Conservation (phyloP, 1,284 basidiomycete genomes). For the Gomphus bonarii region DNA sequence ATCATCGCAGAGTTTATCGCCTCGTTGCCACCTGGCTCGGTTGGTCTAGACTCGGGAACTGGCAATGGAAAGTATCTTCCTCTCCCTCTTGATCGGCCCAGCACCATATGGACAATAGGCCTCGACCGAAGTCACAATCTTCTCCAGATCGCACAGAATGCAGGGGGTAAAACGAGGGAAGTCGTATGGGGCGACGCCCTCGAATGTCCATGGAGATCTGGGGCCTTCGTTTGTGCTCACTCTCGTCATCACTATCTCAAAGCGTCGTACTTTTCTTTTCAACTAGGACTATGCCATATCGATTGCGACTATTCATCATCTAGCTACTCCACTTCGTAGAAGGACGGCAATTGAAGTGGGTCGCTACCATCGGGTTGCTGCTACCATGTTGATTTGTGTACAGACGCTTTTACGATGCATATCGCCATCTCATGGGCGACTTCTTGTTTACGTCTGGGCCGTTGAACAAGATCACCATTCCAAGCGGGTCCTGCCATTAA, state of each 20-base stretch:
- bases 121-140: conserved; percentile 75
- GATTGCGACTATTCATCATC: conserved; percentile 91
- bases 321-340: conserved; percentile 69
- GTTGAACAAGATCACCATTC: conserved; percentile 84
- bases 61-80: conserved; percentile 97
- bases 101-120: conserved; percentile 64
- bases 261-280: neutral
- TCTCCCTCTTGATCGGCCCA: conserved; percentile 45
- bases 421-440: conserved; percentile 55
- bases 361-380: neutral
- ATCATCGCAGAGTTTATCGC: conserved; percentile 78
- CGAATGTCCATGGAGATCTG: conserved; percentile 57
- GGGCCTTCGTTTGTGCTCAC: conserved; percentile 58
- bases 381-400: neutral
- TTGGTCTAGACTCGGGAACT: conserved; percentile 92
- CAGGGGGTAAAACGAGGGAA: conserved; percentile 51
- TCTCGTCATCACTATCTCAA: neutral
- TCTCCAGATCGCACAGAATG: conserved; percentile 59
- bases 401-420: conserved; percentile 61
- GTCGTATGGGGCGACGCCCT: conserved; percentile 70
- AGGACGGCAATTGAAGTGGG: conserved; percentile 62
- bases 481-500: conserved; percentile 51
- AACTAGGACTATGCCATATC: conserved; percentile 90
- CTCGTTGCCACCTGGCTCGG: conserved; percentile 61
- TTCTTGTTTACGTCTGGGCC: conserved; percentile 98